Evolutionary conservation across 352 stramenopile species (phyloP).

Genomic region (Thraustochytrium sp.): DNA sequence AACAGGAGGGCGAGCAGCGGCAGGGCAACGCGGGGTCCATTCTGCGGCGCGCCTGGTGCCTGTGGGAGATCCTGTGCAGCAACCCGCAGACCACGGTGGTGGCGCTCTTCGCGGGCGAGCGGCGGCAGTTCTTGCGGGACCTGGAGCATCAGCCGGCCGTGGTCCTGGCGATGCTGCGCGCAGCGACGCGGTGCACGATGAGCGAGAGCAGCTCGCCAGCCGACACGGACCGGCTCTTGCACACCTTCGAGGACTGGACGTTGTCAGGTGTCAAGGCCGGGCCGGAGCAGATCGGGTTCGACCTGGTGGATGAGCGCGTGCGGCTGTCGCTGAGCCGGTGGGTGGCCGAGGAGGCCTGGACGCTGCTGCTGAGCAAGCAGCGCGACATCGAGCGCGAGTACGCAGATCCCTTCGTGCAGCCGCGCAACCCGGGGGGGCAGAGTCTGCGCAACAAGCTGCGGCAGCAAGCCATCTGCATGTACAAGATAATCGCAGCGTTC

Average conservation of each 20-base stretch:
- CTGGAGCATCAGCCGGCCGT: not conserved
- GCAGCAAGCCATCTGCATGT: conserved; percentile 10
- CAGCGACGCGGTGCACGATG: not conserved
- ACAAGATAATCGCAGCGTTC: not conserved
- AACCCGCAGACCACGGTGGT: not conserved
- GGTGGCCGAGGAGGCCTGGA: conserved; percentile 8
- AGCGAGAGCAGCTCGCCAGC: not conserved
- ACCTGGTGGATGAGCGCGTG: not conserved
- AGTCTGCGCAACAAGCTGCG: conserved; percentile 35
- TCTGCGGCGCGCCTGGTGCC: not conserved
- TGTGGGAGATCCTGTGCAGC: conserved; percentile 37
- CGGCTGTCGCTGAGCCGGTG: not conserved
- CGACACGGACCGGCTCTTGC: not conserved
- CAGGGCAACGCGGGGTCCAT: no score
- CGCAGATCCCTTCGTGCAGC: not conserved
- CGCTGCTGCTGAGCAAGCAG: not conserved
- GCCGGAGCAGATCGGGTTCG: not conserved
- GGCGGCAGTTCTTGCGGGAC: not conserved
- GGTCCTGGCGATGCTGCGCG: not conserved
- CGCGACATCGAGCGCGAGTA: conserved; percentile 25
- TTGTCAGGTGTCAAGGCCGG: not conserved
- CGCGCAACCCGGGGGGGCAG: not conserved
- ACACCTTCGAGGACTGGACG: not conserved
- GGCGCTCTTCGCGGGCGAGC: not conserved
- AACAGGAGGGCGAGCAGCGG: no score